Percentiles rank a stretch among this genome's conserved stretches.
Conservation (phyloP, 2,329 filamentous ascomycete genomes). For the Remersonia thermophila region DNA sequence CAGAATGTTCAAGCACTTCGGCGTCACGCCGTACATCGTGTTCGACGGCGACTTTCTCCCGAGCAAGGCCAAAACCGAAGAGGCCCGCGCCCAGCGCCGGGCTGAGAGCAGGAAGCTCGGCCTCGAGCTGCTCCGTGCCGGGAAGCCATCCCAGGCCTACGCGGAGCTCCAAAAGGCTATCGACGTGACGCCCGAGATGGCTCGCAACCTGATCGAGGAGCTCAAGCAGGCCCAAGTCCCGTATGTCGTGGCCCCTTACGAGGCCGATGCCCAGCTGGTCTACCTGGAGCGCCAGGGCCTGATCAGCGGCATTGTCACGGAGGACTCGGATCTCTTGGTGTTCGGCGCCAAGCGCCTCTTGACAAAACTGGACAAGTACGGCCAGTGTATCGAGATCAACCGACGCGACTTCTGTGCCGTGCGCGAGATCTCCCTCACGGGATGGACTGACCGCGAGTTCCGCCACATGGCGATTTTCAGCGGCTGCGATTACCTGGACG, state of each 20-base stretch:
- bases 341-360: conserved; percentile 85
- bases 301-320: conserved; percentile 79
- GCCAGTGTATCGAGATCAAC: conserved; percentile 84
- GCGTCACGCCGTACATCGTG: conserved; percentile 84
- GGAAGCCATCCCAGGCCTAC: conserved; percentile 68
- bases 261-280: conserved; percentile 92
- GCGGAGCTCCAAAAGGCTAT: conserved; percentile 87
- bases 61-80: conserved; percentile 82
- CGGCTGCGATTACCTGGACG: conserved; percentile 88
- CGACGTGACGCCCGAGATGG: conserved; percentile 95
- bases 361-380: conserved; percentile 89
- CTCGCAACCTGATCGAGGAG: conserved; percentile 78
- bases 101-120: conserved; percentile 66
- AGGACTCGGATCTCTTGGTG: conserved; percentile 91
- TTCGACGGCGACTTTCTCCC: conserved; percentile 94
- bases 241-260: conserved; percentile 91
- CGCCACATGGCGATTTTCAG: conserved; percentile 92
- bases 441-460: conserved; percentile 87
- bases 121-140: conserved; percentile 67
- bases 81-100: conserved; percentile 59
- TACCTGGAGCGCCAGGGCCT: conserved; percentile 81
- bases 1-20: conserved; percentile 86
- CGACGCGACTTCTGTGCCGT: conserved; percentile 80
- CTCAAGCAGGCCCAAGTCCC: conserved; percentile 68
- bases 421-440: conserved; percentile 75